Conservation (phyloP, 2,329 filamentous ascomycete species). For the Fonsecaea pugnacius region DNA sequence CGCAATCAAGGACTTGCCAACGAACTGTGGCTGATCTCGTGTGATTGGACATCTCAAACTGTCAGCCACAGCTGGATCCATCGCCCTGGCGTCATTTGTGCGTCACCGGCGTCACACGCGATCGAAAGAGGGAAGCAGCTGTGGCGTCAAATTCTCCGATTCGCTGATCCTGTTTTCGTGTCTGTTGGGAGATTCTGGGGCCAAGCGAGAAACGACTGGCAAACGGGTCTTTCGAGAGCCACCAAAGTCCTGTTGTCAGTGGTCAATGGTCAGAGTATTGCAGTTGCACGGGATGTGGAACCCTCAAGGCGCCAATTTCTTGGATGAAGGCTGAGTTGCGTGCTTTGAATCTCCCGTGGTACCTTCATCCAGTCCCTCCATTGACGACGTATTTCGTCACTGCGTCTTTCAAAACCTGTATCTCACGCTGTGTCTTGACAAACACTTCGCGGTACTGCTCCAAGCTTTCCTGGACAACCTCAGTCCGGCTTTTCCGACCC, state of each 20-base stretch:
- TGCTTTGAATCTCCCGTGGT: constrained; percentile 1
- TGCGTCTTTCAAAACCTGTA: constrained; percentile 65
- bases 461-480: constrained; percentile 80
- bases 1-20: too few species aligned
- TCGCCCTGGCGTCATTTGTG: constrained; percentile 24
- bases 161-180: constrained; percentile 4
- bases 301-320: neutral
- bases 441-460: constrained; percentile 87
- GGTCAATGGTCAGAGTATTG: neutral
- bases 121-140: constrained; percentile 7
- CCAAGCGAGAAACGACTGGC: neutral
- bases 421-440: constrained; percentile 75
- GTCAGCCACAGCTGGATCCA: constrained; percentile 19
- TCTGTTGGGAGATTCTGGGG: neutral
- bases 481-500: constrained; percentile 72
- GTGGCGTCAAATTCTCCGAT: constrained; percentile 24
- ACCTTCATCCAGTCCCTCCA: constrained; percentile 27
- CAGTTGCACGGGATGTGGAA: neutral
- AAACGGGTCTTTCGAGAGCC: neutral
- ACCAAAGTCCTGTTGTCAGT: neutral
- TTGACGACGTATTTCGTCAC: constrained; percentile 62
- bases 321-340: neutral
- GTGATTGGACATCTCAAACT: constrained; percentile 12
- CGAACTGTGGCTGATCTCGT: constrained; percentile 19
- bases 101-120: constrained; percentile 22